A percentile compares a stretch with the other conserved stretches of the same genome.
Evolutionary conservation across 2,329 filamentous ascomycete genomes (phyloP).

Genomic region (Venturia aucupariae): DNA sequence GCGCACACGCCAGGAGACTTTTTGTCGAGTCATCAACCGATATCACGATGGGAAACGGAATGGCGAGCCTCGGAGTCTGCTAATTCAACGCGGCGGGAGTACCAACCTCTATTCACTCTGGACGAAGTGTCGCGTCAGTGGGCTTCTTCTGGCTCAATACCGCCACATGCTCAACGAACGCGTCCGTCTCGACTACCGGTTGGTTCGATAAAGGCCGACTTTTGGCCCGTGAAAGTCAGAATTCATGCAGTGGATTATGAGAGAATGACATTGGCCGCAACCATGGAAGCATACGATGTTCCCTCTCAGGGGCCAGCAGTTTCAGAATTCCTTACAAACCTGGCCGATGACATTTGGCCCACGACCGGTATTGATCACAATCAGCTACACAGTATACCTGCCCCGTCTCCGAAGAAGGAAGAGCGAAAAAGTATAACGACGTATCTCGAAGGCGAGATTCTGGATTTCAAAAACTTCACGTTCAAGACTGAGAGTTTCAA

Average conservation of each 20-base stretch:
- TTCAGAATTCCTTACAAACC: background rate
- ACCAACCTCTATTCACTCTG: background rate
- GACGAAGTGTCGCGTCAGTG: background rate
- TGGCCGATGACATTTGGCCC: slow-evolving; percentile 19
- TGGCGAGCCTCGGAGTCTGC: slow-evolving; percentile 2
- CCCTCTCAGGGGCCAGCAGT: slow-evolving; percentile 33
- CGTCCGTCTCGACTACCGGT: background rate
- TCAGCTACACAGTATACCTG: background rate
- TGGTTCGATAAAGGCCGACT: slow-evolving; percentile 31
- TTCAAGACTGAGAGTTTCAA: slow-evolving; percentile 44
- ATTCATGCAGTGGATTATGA: slow-evolving; percentile 53
- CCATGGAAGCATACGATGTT: slow-evolving; percentile 63
- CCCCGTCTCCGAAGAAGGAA: slow-evolving; percentile 17
- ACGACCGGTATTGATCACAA: slow-evolving; percentile 11
- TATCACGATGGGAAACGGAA: slow-evolving; percentile 3
- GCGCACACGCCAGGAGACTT: slow-evolving; percentile 29
- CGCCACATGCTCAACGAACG: slow-evolving; percentile 11
- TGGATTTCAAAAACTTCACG: slow-evolving; percentile 46
- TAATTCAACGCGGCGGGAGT: slow-evolving; percentile 9
- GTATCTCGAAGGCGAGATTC: slow-evolving; percentile 60
- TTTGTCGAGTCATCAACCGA: background rate
- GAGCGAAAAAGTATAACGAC: slow-evolving; percentile 45
- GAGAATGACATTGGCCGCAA: slow-evolving; percentile 54
- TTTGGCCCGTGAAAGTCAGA: slow-evolving; percentile 59
- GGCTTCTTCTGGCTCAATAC: slow-evolving; percentile 2